A percentile compares a stretch with the other conserved stretches of the same genome.
These are phyloP conservation scores for Lactarius sp. DNA, from an alignment of 768 basidiomycete species.

Conservation along the genomic window DNA sequence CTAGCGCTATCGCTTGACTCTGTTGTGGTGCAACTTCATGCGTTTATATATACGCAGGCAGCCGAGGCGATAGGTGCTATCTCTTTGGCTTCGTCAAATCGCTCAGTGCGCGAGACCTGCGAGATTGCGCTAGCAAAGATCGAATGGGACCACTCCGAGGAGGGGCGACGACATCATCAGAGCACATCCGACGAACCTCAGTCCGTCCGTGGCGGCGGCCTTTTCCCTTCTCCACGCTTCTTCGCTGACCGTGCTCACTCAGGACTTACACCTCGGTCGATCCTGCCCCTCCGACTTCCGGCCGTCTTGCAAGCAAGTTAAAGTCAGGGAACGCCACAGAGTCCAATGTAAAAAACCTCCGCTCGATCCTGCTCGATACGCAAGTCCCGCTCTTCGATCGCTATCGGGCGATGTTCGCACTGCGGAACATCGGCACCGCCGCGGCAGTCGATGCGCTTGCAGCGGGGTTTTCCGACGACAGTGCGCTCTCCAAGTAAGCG, in stretches of 20 bases:
- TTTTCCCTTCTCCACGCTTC: not conserved
- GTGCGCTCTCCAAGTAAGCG: slow-evolving; percentile 86
- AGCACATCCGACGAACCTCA: slow-evolving; percentile 34
- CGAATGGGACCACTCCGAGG: slow-evolving; percentile 81
- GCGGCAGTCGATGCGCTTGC: slow-evolving; percentile 88
- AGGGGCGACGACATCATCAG: slow-evolving; percentile 49
- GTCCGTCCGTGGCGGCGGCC: slow-evolving; percentile 32
- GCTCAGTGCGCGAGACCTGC: slow-evolving; percentile 88
- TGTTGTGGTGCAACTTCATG: not conserved
- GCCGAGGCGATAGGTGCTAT: slow-evolving; percentile 99
- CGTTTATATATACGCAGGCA: slow-evolving; percentile 47
- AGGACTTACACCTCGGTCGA: slow-evolving; percentile 82
- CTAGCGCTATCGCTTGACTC: slow-evolving; percentile 22
- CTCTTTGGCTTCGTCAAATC: slow-evolving; percentile 55
- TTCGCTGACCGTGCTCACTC: not conserved
- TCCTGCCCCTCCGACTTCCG: slow-evolving; percentile 78
- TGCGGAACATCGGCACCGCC: slow-evolving; percentile 88
- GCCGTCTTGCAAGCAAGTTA: slow-evolving; percentile 49
- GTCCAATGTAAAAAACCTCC: slow-evolving; percentile 49
- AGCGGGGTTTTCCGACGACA: slow-evolving; percentile 82
- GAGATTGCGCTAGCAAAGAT: slow-evolving; percentile 97
- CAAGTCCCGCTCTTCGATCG: slow-evolving; percentile 78
- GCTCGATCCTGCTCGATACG: slow-evolving; percentile 58
- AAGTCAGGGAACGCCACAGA: slow-evolving; percentile 48
- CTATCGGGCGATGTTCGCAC: slow-evolving; percentile 97